Percentiles rank a stretch among this genome's conserved stretches.
Evolutionary conservation across 306 rosid species (phyloP).

Genomic region (Hylodesmum podocarpum): DNA sequence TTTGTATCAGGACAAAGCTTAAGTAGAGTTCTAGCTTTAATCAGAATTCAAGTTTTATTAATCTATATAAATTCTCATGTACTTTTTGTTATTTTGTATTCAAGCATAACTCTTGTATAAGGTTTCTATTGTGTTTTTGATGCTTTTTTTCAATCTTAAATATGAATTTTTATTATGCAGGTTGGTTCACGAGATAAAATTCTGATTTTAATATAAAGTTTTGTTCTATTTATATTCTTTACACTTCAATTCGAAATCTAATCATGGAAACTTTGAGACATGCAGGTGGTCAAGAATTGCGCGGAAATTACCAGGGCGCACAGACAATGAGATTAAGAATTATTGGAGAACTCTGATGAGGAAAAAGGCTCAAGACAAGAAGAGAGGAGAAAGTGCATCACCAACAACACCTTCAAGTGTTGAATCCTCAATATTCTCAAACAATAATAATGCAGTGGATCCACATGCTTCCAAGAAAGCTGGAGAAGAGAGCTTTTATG

Average conservation of each 20-base stretch:
- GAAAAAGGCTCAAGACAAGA: constrained; percentile 83
- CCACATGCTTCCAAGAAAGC: constrained; percentile 46
- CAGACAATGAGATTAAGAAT: constrained; percentile 96
- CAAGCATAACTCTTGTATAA: too few species aligned
- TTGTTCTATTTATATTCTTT: neutral
- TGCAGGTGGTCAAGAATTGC: constrained; percentile 97
- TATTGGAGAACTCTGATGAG: constrained; percentile 97
- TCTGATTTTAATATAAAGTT: neutral
- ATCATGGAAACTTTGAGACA: neutral
- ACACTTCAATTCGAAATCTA: neutral
- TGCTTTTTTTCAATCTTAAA: too few species aligned
- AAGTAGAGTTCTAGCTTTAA: too few species aligned
- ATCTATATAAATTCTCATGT: too few species aligned
- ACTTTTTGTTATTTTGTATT: neutral
- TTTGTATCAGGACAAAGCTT: too few species aligned
- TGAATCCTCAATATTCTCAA: constrained; percentile 48
- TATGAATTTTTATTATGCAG: neutral
- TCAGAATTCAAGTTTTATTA: too few species aligned
- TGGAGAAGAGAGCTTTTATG: constrained; percentile 77
- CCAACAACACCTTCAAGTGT: constrained; percentile 40
- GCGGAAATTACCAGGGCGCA: constrained; percentile 86
- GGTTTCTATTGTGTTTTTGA: too few species aligned
- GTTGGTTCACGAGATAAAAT: too few species aligned
- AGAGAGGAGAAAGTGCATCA: constrained; percentile 31
- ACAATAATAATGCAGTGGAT: constrained; percentile 50